These are phyloP conservation scores for Berkeleyomyces rouxiae DNA, from an alignment of 2,329 filamentous ascomycete species.

Conservation along the genomic window DNA sequence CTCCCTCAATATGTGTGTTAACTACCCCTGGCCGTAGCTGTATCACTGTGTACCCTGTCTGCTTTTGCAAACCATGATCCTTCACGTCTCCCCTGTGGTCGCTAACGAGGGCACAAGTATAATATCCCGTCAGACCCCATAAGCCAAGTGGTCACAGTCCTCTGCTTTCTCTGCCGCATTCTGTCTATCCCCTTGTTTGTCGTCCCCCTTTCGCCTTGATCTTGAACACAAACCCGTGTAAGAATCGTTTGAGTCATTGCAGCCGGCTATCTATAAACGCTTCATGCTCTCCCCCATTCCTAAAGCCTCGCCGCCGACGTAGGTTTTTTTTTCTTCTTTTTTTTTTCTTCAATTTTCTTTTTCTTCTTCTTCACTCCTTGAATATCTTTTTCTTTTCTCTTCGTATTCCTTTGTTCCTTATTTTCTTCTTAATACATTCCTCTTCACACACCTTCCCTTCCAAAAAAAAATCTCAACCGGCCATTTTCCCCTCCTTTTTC, in stretches of 20 bases:
- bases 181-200: background rate
- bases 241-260: background rate
- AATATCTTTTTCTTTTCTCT: background rate
- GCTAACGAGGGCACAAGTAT: background rate
- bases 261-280: background rate
- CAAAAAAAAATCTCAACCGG: background rate
- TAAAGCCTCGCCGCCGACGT: background rate
- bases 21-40: background rate
- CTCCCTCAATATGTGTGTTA: background rate
- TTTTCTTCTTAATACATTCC: background rate
- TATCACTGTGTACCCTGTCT: background rate
- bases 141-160: background rate
- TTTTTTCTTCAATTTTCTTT: conserved; percentile 1
- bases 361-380: background rate
- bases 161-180: background rate
- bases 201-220: background rate
- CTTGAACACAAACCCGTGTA: background rate
- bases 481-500: background rate
- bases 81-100: background rate
- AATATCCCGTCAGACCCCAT: conserved; percentile 1
- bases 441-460: background rate
- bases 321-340: background rate
- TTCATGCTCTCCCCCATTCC: background rate
- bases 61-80: background rate
- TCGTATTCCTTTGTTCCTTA: background rate